Evolutionary conservation across 2,329 filamentous ascomycete species (phyloP), one percentile per base, ranked within the genome.

Genomic region (Fusarium sp.): DNA sequence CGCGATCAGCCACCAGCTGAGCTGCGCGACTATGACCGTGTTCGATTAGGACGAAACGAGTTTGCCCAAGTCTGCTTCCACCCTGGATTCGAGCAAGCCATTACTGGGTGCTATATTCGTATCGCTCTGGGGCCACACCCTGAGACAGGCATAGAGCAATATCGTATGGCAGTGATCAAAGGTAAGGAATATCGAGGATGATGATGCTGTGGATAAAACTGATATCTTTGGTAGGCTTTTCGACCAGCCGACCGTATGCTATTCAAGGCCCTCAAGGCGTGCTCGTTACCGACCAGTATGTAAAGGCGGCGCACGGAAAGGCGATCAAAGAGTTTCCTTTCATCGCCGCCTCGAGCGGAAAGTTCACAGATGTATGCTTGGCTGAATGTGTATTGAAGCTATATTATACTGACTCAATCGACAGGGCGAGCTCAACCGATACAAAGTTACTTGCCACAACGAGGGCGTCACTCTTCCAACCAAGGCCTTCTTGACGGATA

Each of bases 31-130:
- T 89, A 95, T 69, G 92, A 98, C 76, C 89, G 92, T 51, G 88
- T 95, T 54, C 89, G 93, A 59, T 87, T 99, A 61, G 93, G 94
- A 50, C 89, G 96, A 66, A 91, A 88, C 71, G 92, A 94, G 75
- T 97, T 99, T 78, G 91, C 92, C 8, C 89, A 95, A 75, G 91
- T 97, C 57, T 97, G 94, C 84, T 97, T 97, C 82, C 95, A 94
- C 72, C 96, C 96, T 12, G 91, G 91, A 6, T 97, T 99, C 71
- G 92, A 97, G 57, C 83, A 91, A 10, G 86, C 91, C 31, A 92
- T 97, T 74, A 88, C 85, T 16, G 93, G 93, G 52, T 97, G 94
- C 79, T 99, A 92, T 77, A 91, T 91, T 37, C 92, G 96, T 52
- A 89, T 98, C 69, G 92, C 90, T 66, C 88, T 97, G 58, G 95